These are phyloP conservation scores for Colletotrichum higginsianum DNA, from an alignment of 2,329 filamentous ascomycete species.

Conservation along the genomic window DNA sequence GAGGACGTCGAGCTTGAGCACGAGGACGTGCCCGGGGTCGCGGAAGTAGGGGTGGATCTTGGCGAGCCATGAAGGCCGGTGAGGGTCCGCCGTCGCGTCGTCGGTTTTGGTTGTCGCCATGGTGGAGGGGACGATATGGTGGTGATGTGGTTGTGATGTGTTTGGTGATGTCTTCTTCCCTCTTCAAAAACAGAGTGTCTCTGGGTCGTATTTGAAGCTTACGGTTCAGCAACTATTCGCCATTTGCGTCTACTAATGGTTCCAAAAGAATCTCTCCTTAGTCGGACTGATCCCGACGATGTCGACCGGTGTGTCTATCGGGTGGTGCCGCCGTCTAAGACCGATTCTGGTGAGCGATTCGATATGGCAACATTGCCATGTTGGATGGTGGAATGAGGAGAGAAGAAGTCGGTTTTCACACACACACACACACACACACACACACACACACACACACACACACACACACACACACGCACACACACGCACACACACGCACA, in stretches of 20 bases:
- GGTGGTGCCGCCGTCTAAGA: background rate
- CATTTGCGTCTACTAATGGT: background rate
- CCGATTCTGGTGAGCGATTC: background rate
- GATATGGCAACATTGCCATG: constrained; percentile 17
- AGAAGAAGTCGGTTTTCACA: too few species aligned
- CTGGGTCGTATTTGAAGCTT: background rate
- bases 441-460: too few species aligned
- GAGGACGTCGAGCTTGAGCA: constrained; percentile 49
- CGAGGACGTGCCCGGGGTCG: constrained; percentile 47
- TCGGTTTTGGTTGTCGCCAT: background rate
- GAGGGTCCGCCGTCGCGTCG: background rate
- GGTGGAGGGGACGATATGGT: background rate
- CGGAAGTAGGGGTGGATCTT: constrained; percentile 50
- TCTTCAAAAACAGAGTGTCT: background rate
- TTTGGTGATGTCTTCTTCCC: too few species aligned
- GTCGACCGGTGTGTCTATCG: background rate
- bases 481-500: too few species aligned
- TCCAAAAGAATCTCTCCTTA: too few species aligned
- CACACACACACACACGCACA: too few species aligned
- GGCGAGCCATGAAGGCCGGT: constrained; percentile 46
- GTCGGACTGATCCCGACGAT: background rate
- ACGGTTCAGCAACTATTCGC: background rate
- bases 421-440: too few species aligned
- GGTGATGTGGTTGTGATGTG: too few species aligned
- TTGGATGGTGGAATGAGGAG: constrained; percentile 12